Base-by-base conservation (phyloP, 768 basidiomycete genomes). In the Rhizopogon vesiculosus region DNA sequence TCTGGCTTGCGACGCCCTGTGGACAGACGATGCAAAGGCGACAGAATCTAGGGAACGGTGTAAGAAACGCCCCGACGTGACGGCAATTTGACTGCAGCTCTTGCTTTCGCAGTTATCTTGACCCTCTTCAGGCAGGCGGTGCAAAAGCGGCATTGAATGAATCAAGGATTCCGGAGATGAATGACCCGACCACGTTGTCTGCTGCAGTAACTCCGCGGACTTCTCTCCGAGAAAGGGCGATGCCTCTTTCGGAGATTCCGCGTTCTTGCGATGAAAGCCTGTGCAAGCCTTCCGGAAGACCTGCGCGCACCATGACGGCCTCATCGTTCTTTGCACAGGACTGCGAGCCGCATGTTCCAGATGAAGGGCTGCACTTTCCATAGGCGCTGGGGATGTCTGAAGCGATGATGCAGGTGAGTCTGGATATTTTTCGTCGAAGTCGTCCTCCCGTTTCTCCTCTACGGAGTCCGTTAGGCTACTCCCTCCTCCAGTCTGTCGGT, bases 101-200 rank as follows among this genome's bases (percentile, higher is more conserved):
- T 70, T 59, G 51, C 63, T 70, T 53, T 63, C 54, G 45, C 44
- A 31, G 4, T 62, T 63, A 33, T 72, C 63, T 18, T 64, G 66
- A 2, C 28, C 49, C 53, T 72, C 69, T 57, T 70, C 69, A 1
- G 66, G 70, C 61, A 70, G 69, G 19, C 66, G 58, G 22, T 53
- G 40, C 56, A 70, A 45, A 56, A 58, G 42, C 9, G 58, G 59
- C 43, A 62, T 69, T 22, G 63, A 42, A 13, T 56, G 33, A 31
- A 22, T 40, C 12, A 58, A 62, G 42, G 65, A 69, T 19, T 51
- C 56, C 41, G 53, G 49, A 7, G 55, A 58, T 7, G 66, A 55
- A 48, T 71, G 69, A 51, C 64, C 60, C 45, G 68, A 70, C 68
- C 68, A 68, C 18, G 69, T 71, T 40, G 68, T 66, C 44, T 60